Percentiles rank a stretch among this genome's conserved stretches.
Evolutionary conservation across 331 rosid genomes (phyloP).

Genomic region (Rosa hybrid): DNA sequence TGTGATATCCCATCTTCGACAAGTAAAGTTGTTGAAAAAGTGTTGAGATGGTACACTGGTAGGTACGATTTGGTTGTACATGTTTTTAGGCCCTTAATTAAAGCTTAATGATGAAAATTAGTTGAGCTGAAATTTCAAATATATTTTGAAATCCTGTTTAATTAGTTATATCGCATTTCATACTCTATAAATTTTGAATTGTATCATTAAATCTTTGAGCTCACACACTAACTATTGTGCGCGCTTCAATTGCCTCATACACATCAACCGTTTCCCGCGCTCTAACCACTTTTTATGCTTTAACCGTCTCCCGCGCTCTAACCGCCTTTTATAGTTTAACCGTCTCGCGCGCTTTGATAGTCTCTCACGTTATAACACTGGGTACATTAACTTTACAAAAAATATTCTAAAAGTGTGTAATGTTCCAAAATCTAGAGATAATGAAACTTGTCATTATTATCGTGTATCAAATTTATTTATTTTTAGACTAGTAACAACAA

Average conservation of each 20-base stretch:
- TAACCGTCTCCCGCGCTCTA: neutral
- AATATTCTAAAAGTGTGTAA: fast-evolving
- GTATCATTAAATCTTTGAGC: neutral
- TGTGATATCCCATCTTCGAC: neutral
- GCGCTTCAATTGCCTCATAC: neutral
- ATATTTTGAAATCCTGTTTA: neutral
- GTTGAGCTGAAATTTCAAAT: neutral
- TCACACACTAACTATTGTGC: neutral
- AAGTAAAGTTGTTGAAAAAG: neutral
- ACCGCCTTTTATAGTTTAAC: neutral
- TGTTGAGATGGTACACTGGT: neutral
- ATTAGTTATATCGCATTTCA: neutral
- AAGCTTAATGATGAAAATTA: neutral
- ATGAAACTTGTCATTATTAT: neutral
- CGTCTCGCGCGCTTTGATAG: too few relatives aligned
- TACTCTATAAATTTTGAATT: neutral
- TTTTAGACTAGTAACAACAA: neutral
- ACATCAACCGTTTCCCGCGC: neutral
- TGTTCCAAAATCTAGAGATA: too few relatives aligned
- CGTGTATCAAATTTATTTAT: neutral
- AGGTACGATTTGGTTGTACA: neutral
- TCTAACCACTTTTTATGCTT: neutral
- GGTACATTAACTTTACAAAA: too few relatives aligned
- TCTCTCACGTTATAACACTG: too few relatives aligned
- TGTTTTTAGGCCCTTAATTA: neutral